These are phyloP conservation scores for Letharia lupina DNA, from an alignment of 495 filamentous ascomycete species.

Conservation along the genomic window DNA sequence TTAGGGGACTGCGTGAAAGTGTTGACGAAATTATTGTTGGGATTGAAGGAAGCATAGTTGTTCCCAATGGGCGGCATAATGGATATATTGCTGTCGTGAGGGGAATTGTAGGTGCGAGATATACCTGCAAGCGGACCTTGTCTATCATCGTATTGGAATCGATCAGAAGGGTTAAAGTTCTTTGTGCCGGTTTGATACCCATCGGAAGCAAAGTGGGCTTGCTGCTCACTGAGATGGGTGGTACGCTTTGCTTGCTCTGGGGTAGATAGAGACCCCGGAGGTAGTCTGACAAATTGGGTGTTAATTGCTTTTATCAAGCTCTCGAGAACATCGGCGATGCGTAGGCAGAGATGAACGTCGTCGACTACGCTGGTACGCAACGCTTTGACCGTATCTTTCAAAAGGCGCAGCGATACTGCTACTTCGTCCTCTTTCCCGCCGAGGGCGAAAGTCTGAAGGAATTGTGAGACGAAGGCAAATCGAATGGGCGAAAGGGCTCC, in stretches of 20 bases:
- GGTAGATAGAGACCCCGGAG: conserved; percentile 10
- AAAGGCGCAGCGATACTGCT: conserved; percentile 65
- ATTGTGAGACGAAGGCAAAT: conserved; percentile 16
- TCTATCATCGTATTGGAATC: conserved; percentile 10
- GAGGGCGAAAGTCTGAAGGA: conserved; percentile 71
- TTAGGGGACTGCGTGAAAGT: conserved; percentile 15
- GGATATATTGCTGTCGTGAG: conserved; percentile 33
- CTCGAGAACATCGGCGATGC: conserved; percentile 87
- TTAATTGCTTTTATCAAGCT: conserved; percentile 66
- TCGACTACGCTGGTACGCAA: conserved; percentile 83
- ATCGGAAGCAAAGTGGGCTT: conserved; percentile 5
- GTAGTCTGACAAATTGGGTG: conserved; percentile 53
- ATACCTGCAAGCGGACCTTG: conserved; percentile 32
- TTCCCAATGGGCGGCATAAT: conserved; percentile 41
- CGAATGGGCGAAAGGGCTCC: neutral
- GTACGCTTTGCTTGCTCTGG: conserved; percentile 10
- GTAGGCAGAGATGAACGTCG: conserved; percentile 89
- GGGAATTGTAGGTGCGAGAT: conserved; percentile 33
- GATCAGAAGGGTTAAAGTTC: neutral
- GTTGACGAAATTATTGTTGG: conserved; percentile 12
- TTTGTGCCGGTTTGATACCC: neutral
- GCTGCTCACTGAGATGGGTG: neutral
- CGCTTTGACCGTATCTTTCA: conserved; percentile 72
- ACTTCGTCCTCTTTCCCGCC: conserved; percentile 87
- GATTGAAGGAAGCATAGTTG: conserved; percentile 15